Conservation (phyloP, 495 filamentous ascomycete species). For the Penicillium egyptiacum region DNA sequence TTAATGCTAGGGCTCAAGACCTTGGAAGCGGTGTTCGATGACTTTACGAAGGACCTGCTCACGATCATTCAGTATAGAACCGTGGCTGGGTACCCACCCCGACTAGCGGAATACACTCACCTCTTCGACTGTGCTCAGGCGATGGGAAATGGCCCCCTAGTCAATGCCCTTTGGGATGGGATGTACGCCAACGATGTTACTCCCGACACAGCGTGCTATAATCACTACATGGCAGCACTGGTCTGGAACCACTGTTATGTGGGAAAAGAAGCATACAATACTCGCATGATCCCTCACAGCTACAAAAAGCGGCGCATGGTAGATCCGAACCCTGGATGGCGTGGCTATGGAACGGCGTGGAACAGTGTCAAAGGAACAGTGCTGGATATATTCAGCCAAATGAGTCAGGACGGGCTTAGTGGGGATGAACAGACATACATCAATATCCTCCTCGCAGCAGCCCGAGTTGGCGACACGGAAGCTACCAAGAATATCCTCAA, state of each 20-base stretch:
- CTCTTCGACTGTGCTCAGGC: constrained; percentile 56
- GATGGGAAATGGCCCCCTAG: constrained; percentile 45
- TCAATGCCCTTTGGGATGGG: constrained; percentile 52
- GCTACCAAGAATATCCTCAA: constrained; percentile 51
- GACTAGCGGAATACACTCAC: constrained; percentile 53
- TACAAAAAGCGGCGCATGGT: constrained; percentile 31
- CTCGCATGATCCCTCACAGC: constrained; percentile 42
- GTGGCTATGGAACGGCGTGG: constrained; percentile 34
- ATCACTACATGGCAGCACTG: constrained; percentile 52
- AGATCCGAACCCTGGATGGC: constrained; percentile 24
- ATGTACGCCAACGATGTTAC: constrained; percentile 39
- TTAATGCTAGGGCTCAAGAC: constrained; percentile 25
- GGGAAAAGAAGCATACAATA: constrained; percentile 37
- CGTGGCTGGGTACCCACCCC: constrained; percentile 27
- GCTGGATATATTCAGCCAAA: constrained; percentile 47
- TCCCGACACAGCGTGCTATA: constrained; percentile 58
- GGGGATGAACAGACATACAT: constrained; percentile 58
- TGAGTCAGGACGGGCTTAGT: constrained; percentile 46
- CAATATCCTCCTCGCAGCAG: constrained; percentile 55
- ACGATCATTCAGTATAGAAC: constrained; percentile 39
- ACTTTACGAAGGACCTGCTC: constrained; percentile 42
- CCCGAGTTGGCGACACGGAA: constrained; percentile 52
- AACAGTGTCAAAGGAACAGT: constrained; percentile 38
- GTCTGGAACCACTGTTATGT: constrained; percentile 43
- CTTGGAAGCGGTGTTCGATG: constrained; percentile 35